Evolutionary conservation across 495 filamentous ascomycete species (phyloP).

Genomic region (Penicillium roqueforti): DNA sequence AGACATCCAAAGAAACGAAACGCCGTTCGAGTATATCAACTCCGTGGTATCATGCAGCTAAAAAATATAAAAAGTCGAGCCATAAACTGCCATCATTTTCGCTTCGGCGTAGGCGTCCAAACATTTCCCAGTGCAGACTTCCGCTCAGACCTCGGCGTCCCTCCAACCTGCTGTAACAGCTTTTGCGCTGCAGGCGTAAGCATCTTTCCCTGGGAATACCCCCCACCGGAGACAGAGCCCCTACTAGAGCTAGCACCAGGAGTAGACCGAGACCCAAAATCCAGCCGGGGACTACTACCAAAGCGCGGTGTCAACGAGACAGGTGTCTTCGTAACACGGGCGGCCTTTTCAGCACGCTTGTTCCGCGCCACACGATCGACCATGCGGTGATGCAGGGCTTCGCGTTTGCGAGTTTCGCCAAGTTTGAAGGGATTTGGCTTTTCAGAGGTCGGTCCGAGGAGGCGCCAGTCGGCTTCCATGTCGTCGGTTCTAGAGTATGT

Average conservation of each 20-base stretch:
- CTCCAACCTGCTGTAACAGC: slow-evolving; percentile 63
- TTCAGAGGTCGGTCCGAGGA: slow-evolving; percentile 56
- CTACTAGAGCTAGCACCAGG: slow-evolving; percentile 11
- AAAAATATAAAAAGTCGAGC: not conserved
- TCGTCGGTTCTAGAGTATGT: slow-evolving; percentile 5
- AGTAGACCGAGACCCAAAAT: slow-evolving; percentile 53
- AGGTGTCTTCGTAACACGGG: slow-evolving; percentile 50
- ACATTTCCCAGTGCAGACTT: slow-evolving; percentile 47
- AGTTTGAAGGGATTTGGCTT: slow-evolving; percentile 82
- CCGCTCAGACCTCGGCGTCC: slow-evolving; percentile 33
- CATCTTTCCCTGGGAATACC: slow-evolving; percentile 22
- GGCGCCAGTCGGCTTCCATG: slow-evolving; percentile 23
- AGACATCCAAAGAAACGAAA: not conserved
- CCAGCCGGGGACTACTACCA: slow-evolving; percentile 64
- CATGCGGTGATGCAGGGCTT: slow-evolving; percentile 83
- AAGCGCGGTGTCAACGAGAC: slow-evolving; percentile 66
- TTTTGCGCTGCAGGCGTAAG: slow-evolving; percentile 73
- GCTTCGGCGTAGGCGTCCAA: slow-evolving; percentile 55
- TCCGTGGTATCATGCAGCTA: slow-evolving; percentile 1
- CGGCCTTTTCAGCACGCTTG: slow-evolving; percentile 56
- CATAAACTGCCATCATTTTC: slow-evolving; percentile 21
- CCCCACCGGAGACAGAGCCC: slow-evolving; percentile 7
- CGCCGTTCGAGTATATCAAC: not conserved
- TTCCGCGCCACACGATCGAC: slow-evolving; percentile 77
- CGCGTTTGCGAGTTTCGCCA: slow-evolving; percentile 67